These are phyloP conservation scores for Ustilago loliicola DNA, from an alignment of 1,284 basidiomycete genomes.

Conservation along the genomic window DNA sequence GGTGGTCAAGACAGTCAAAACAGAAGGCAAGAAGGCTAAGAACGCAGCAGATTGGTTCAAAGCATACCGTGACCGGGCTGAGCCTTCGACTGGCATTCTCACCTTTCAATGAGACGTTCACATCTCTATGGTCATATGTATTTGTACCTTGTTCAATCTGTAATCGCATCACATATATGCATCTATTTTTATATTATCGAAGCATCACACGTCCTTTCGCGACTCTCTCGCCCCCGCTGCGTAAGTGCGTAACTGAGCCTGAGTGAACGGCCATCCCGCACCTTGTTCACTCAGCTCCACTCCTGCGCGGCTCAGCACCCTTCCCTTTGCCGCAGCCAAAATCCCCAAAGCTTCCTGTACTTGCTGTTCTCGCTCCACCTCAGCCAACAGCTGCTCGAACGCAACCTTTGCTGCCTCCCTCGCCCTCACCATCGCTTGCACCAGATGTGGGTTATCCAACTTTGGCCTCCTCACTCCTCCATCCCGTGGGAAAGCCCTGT, in stretches of 20 bases:
- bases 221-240: neutral
- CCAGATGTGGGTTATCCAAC: constrained; percentile 3
- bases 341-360: constrained; percentile 5
- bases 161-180: too few species aligned
- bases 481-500: constrained; percentile 16
- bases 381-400: constrained; percentile 1
- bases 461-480: constrained; percentile 10
- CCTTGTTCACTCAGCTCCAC: neutral
- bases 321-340: constrained; percentile 10
- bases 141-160: constrained; percentile 1
- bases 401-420: constrained; percentile 10
- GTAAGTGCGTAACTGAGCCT: neutral
- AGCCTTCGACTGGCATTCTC: constrained; percentile 17
- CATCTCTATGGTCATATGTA: neutral
- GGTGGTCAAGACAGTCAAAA: constrained; percentile 31
- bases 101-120: constrained; percentile 1
- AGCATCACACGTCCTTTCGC: constrained; percentile 10
- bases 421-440: constrained; percentile 23
- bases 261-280: constrained; percentile 20
- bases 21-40: constrained; percentile 43
- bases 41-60: constrained; percentile 47
- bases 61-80: constrained; percentile 55
- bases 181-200: neutral
- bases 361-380: neutral
- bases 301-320: constrained; percentile 9